Conservation (phyloP, 164 flowering plant species). For the Amborella trichopoda region DNA sequence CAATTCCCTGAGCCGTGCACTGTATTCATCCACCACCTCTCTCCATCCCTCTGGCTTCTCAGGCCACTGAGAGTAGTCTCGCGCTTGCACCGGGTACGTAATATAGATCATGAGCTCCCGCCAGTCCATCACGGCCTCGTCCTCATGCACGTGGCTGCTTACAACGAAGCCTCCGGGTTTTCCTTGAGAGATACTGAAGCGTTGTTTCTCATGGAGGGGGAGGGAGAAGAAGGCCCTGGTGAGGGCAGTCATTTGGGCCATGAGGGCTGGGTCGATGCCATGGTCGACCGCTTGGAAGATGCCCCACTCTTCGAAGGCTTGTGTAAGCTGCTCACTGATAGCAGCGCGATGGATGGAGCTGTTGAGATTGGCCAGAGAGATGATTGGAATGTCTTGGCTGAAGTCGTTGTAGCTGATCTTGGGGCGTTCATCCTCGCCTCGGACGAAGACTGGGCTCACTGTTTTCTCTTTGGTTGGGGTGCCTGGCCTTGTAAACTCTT, state of each 20-base stretch:
- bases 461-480: conserved; percentile 25
- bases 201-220: conserved; percentile 66
- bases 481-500: no score
- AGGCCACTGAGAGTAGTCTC: no score
- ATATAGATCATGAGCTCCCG: no score
- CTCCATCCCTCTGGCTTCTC: no score
- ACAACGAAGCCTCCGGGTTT: conserved; percentile 81
- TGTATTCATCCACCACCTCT: conserved; percentile 38
- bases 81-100: no score
- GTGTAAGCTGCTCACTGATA: conserved; percentile 47
- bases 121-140: no score
- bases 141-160: conserved; percentile 75
- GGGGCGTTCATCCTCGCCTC: conserved; percentile 84
- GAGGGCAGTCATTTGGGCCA: conserved; percentile 45
- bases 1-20: conserved; percentile 9
- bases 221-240: conserved; percentile 61
- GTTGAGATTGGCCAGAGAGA: conserved; percentile 60
- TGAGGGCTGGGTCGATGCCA: conserved; percentile 41
- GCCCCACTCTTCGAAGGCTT: conserved; percentile 86
- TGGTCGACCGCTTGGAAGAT: conserved; percentile 78
- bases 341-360: conserved; percentile 30
- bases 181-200: conserved; percentile 74
- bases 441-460: conserved; percentile 37
- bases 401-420: conserved; percentile 59
- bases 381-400: conserved; percentile 63